Conservation (phyloP, 176 grass and related monocot species). For the Coix lacrymajobi region DNA sequence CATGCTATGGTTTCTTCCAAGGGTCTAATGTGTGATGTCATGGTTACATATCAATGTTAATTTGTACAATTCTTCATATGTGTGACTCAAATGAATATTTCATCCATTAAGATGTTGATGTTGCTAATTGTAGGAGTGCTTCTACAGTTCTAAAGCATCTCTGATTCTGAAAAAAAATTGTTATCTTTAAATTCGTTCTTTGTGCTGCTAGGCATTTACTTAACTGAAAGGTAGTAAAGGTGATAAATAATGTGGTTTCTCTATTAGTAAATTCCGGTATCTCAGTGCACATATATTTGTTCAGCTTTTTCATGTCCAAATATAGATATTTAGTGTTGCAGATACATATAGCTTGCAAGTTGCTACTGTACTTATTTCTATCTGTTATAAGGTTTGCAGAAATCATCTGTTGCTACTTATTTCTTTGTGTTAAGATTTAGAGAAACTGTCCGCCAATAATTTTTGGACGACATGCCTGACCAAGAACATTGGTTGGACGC, state of each 20-base stretch:
- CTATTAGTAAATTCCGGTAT: background rate
- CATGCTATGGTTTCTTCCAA: background rate
- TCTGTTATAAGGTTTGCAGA: background rate
- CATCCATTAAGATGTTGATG: background rate
- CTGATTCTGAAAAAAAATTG: background rate
- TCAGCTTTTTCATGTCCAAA: no score
- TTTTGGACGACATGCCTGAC: background rate
- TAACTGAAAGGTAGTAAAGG: background rate
- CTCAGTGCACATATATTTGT: no score
- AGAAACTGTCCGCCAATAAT: background rate
- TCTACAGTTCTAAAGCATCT: background rate
- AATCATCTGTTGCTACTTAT: background rate
- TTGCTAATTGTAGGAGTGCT: background rate
- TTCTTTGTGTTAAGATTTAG: background rate
- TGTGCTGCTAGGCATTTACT: background rate
- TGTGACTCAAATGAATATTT: background rate
- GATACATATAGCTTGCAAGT: background rate
- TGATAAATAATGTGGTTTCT: background rate
- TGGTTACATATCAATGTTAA: background rate
- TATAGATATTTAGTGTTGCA: no score
- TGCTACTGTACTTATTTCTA: background rate
- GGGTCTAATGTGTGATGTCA: background rate
- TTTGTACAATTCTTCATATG: background rate
- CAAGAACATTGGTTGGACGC: background rate
- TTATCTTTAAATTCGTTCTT: background rate